These are phyloP conservation scores for Phyllostachys edulis DNA, from an alignment of 176 grass and related monocot genomes.

Conservation along the genomic window DNA sequence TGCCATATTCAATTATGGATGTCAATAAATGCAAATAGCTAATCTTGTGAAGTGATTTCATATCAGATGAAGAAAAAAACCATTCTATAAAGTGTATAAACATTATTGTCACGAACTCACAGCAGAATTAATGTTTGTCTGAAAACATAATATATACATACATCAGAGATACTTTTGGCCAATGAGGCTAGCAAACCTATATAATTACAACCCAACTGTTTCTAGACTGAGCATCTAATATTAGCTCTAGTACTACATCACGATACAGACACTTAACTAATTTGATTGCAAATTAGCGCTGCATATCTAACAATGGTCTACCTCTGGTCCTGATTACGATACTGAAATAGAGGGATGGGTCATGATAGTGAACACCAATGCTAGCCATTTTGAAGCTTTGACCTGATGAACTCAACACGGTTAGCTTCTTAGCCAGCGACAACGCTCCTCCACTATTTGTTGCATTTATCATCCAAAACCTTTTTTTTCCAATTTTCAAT, in stretches of 20 bases:
- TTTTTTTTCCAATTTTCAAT: neutral
- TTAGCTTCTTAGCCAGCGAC: neutral
- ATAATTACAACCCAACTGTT: neutral
- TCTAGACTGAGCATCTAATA: neutral
- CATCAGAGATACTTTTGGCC: neutral
- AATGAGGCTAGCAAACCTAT: neutral
- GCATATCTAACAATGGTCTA: neutral
- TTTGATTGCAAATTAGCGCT: neutral
- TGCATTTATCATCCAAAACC: neutral
- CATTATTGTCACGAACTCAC: neutral
- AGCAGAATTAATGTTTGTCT: neutral
- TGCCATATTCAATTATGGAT: neutral
- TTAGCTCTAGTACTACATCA: neutral
- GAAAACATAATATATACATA: neutral
- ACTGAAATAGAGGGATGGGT: conserved; percentile 15
- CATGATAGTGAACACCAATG: conserved; percentile 25
- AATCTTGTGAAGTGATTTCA: neutral
- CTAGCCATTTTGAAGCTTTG: conserved; percentile 13
- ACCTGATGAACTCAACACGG: conserved; percentile 13
- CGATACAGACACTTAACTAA: neutral
- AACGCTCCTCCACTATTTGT: neutral
- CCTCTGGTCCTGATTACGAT: conserved; percentile 17
- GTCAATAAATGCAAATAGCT: neutral
- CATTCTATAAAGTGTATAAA: neutral
- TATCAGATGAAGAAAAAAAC: neutral